Conservation (phyloP, 2,329 filamentous ascomycete genomes). For the Fusarium bulbicola region DNA sequence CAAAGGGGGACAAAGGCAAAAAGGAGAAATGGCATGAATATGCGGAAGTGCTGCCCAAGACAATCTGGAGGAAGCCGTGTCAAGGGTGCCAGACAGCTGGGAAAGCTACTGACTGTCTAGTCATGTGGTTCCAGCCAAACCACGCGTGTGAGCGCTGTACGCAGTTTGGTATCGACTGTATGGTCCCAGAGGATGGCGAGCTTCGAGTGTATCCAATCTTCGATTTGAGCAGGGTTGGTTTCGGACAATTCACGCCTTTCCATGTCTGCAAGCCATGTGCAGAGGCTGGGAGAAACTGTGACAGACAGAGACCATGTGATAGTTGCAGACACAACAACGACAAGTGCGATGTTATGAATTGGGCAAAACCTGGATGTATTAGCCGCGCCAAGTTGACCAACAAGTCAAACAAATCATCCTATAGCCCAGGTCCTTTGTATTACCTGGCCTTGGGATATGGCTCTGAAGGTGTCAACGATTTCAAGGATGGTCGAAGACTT, state of each 20-base stretch:
- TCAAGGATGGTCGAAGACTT: slow-evolving; percentile 29
- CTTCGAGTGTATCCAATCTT: slow-evolving; percentile 26
- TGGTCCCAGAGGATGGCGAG: background rate
- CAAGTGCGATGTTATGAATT: background rate
- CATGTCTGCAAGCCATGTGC: slow-evolving; percentile 31
- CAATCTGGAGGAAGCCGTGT: slow-evolving; percentile 24
- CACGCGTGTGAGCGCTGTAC: slow-evolving; percentile 39
- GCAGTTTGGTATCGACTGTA: slow-evolving; percentile 45
- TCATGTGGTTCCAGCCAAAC: background rate
- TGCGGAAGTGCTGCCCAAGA: background rate
- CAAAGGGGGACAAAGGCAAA: background rate
- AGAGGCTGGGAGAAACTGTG: slow-evolving; percentile 41
- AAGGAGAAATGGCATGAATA: slow-evolving; percentile 9
- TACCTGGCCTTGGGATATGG: slow-evolving; percentile 47
- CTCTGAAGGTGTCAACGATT: slow-evolving; percentile 35
- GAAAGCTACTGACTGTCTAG: background rate
- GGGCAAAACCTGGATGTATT: background rate
- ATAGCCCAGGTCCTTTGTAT: slow-evolving; percentile 44
- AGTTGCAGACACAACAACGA: slow-evolving; percentile 37
- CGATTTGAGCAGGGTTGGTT: slow-evolving; percentile 45
- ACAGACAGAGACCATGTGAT: slow-evolving; percentile 51
- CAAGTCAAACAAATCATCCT: no score
- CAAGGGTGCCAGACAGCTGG: background rate
- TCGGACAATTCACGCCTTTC: slow-evolving; percentile 44
- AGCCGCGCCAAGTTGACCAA: background rate